Base-by-base conservation (phyloP, 139 green algal genomes). In the Raphidocelis subcapitata region DNA sequence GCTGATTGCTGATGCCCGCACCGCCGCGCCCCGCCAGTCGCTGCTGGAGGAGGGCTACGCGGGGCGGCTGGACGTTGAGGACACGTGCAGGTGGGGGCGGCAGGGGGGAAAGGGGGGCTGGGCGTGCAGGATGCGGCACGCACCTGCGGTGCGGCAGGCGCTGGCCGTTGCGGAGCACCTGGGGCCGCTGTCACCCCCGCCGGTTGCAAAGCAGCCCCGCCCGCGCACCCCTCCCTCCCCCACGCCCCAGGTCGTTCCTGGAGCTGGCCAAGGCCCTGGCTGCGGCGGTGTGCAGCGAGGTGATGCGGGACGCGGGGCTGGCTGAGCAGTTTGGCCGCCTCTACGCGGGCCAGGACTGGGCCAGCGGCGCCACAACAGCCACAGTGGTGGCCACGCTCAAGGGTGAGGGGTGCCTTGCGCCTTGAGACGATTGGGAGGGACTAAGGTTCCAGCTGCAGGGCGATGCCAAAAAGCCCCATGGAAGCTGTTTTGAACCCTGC, bases 381-480 rank as follows among this genome's bases (percentile, higher is more conserved):
- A 90, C 79, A 32, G 75, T 94, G n/a, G 41, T 96, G 46, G 92
- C 86, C 56, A 97, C 92, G 3, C 71, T 97, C 33, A 69, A 82
- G 4, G 92, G 70, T 76, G 31, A 62, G 70, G 1, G 8, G 46
- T n/a, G 29, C 31, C 46, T 14, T 41, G 8, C 10, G 18, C 16
- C 15, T 10, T 14, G 10, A n/a, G n/a, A n/a, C n/a, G n/a, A n/a
- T n/a, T n/a, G n/a, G n/a, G n/a, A n/a, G n/a, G n/a, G n/a, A n/a
- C n/a, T n/a, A n/a, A n/a, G n/a, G n/a, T n/a, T n/a, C n/a, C n/a
- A n/a, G n/a, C n/a, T n/a, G n/a, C n/a, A n/a, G n/a, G n/a, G n/a
- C n/a, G n/a, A n/a, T n/a, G n/a, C n/a, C n/a, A n/a, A n/a, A n/a
- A n/a, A n/a, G n/a, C n/a, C n/a, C n/a, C n/a, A n/a, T n/a, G n/a